These are phyloP conservation scores for Coniochaeta pulveracea DNA, from an alignment of 2,329 filamentous ascomycete species.

Conservation along the genomic window DNA sequence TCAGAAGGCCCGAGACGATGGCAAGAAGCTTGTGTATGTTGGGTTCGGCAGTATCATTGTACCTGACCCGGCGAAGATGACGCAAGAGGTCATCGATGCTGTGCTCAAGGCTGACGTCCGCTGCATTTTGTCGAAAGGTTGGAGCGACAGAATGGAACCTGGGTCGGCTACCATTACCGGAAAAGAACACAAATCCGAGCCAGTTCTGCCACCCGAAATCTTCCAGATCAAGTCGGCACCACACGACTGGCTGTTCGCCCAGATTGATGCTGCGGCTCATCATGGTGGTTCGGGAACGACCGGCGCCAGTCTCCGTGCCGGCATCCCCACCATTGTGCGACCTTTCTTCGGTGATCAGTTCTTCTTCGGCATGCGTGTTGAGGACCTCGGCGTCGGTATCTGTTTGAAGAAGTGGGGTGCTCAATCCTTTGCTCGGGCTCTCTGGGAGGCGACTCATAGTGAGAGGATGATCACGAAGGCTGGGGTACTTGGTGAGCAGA, in stretches of 20 bases:
- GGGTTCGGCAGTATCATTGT: conserved; percentile 96
- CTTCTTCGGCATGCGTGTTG: conserved; percentile 84
- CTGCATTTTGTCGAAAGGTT: conserved; percentile 91
- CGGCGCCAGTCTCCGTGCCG: conserved; percentile 80
- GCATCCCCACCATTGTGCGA: conserved; percentile 86
- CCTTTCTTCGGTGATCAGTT: conserved; percentile 98
- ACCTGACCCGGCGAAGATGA: conserved; percentile 77
- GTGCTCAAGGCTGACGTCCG: conserved; percentile 85
- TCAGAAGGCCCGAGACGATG: conserved; percentile 63
- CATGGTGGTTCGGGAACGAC: conserved; percentile 94
- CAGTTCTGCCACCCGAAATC: conserved; percentile 68
- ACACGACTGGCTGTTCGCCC: conserved; percentile 91
- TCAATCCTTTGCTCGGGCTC: conserved; percentile 69
- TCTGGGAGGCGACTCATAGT: conserved; percentile 87
- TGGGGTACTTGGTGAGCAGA: conserved; percentile 68
- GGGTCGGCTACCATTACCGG: conserved; percentile 23
- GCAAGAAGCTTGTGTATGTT: conserved; percentile 90
- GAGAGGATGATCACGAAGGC: conserved; percentile 89
- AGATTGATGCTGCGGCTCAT: conserved; percentile 89
- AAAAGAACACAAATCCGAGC: conserved; percentile 49
- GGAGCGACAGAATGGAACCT: conserved; percentile 63
- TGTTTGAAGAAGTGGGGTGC: conserved; percentile 82
- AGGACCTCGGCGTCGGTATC: conserved; percentile 87
- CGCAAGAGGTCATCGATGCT: conserved; percentile 83
- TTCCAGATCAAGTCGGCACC: conserved; percentile 82